Evolutionary conservation across 2,329 filamentous ascomycete genomes (phyloP), one percentile per base, ranked within the genome.

Genomic region (Tolypocladium sp.): DNA sequence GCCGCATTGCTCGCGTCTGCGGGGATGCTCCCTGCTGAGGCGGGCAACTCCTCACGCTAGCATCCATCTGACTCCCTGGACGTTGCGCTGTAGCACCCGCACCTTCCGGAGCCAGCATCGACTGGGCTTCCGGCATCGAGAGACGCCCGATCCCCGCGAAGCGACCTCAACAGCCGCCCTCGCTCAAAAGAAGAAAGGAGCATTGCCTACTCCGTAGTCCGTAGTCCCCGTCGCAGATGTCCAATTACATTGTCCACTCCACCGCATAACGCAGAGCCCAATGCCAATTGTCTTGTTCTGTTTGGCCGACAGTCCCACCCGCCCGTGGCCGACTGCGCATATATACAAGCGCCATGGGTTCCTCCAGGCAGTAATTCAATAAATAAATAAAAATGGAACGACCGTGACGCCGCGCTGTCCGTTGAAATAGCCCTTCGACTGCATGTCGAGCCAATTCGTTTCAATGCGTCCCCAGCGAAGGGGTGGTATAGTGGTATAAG

Each of bases 361-460:
- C 30, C 20, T 52, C 30, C 30, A 52, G 27, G 49, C 9, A 52
- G 49, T 52, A 4, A 33, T 52, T 35, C 6, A 9, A 22, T 10
- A 46, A 49, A 27, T 2, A 37, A 56, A 51, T 12, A 42, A 57
- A 17, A 49, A 59, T 40, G 38, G 20, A 58, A 57, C n/a, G 46
- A 59, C 63, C 62, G 60, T 62, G 61, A 60, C 63, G 61, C 63
- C 63, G 38, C 61, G 62, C 61, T 64, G 57, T 62, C 54, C 62
- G 49, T 54, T 57, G 27, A 37, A 57, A 42, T 25, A 22, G 25
- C 56, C 42, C 17, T 59, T 49, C n/a, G 53, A 59, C 54, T 56
- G 38, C 56, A 53, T 17, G n/a, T 17, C 22, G 40, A 44, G 33
- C 30, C 41, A 25, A 17, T 22, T 37, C 15, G 41, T 22, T 25